Evolutionary conservation across 2,329 filamentous ascomycete genomes (phyloP).

Genomic region (Epichloe uncinata): DNA sequence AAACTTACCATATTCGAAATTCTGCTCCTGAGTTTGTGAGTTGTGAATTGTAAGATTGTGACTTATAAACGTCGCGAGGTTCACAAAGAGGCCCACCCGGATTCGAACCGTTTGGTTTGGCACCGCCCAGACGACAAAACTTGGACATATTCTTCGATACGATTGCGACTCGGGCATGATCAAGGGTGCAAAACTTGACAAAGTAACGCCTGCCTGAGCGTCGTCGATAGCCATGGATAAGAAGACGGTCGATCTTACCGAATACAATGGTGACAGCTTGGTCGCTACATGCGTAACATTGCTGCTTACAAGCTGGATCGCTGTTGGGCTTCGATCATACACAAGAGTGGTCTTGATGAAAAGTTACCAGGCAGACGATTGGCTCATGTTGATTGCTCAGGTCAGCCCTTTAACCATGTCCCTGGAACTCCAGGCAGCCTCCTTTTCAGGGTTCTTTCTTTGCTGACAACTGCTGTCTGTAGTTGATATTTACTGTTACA

Average conservation of each 20-base stretch:
- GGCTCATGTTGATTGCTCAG: conserved; percentile 38
- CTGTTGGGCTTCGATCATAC: conserved; percentile 30
- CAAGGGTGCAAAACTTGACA: neutral
- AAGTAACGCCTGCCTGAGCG: neutral
- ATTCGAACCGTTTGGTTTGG: neutral
- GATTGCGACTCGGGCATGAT: neutral
- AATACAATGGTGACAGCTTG: conserved; percentile 26
- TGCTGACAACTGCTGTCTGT: conserved; percentile 1
- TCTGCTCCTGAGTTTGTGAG: neutral
- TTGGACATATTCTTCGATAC: neutral
- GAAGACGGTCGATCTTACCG: conserved; percentile 17
- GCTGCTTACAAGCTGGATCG: conserved; percentile 27
- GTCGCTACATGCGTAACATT: conserved; percentile 24
- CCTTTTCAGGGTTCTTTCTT: neutral
- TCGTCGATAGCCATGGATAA: conserved; percentile 16
- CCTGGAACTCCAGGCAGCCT: neutral
- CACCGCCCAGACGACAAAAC: neutral
- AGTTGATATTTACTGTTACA: conserved; percentile 34
- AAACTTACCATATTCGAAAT: neutral
- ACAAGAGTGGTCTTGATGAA: conserved; percentile 30
- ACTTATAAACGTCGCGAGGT: neutral
- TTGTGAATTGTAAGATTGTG: neutral
- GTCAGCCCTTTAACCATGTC: conserved; percentile 14
- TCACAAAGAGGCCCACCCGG: neutral
- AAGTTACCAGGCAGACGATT: conserved; percentile 36